phyloP scores from a whole-genome alignment of 129 eudicot genomes.

The Dittrichia graveolens region DNA sequence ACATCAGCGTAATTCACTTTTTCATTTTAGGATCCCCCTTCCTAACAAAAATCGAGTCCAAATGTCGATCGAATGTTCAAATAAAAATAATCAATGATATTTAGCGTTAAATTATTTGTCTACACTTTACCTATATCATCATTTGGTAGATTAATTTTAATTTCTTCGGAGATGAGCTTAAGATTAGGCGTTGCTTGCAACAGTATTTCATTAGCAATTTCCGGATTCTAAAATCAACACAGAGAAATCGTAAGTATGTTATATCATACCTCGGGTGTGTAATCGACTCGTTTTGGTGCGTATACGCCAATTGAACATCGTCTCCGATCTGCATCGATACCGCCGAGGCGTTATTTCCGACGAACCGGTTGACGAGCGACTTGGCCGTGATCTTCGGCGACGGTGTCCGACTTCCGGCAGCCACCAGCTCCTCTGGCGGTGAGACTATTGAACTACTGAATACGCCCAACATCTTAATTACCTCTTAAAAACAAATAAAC shows the following conservation, averaged over 20 bases:
- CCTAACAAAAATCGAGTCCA: neutral
- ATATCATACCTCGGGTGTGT: constrained; percentile 74
- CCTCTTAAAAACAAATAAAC: neutral
- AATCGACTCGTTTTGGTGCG: constrained; percentile 71
- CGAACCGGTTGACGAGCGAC: constrained; percentile 70
- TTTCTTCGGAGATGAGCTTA: neutral
- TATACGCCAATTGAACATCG: constrained; percentile 75
- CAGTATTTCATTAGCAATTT: constrained; percentile 4
- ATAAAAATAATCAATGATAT: neutral
- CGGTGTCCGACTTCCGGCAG: constrained; percentile 96
- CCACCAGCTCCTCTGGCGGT: constrained; percentile 97
- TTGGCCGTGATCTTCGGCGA: constrained; percentile 80
- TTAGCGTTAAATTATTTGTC: constrained; percentile 4
- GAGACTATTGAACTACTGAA: constrained; percentile 79
- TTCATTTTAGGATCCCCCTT: neutral
- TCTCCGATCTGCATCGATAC: constrained; percentile 77
- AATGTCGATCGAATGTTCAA: neutral
- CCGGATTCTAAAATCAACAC: constrained; percentile 11
- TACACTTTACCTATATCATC: neutral
- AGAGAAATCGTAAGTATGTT: neutral
- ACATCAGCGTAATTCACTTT: neutral
- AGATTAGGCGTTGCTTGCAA: neutral
- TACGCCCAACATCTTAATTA: constrained; percentile 68
- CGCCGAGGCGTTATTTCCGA: constrained; percentile 56
- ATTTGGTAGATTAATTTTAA: neutral